Evolutionary conservation across 2,329 filamentous ascomycete genomes (phyloP).

Genomic region (Stromatinia cepivora): DNA sequence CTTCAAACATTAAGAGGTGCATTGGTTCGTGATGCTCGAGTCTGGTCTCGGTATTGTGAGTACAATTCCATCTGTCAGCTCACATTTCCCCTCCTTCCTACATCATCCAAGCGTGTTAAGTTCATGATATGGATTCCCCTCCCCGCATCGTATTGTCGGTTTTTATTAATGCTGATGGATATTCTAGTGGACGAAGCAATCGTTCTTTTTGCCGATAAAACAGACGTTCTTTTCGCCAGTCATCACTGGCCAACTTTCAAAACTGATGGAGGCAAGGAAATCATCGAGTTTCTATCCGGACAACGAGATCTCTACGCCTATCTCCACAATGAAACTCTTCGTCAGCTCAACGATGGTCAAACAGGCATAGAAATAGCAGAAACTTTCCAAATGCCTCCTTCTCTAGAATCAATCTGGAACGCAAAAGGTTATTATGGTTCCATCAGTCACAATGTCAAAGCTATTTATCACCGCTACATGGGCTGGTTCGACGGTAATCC

Average conservation of each 20-base stretch:
- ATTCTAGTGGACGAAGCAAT: conserved; percentile 41
- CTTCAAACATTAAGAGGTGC: conserved; percentile 47
- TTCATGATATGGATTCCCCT: no score
- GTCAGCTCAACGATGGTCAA: conserved; percentile 44
- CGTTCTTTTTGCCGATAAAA: conserved; percentile 40
- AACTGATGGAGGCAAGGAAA: background rate
- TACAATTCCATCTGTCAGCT: no score
- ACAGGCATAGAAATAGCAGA: conserved; percentile 47
- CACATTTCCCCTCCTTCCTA: no score
- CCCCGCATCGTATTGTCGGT: no score
- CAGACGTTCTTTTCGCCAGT: conserved; percentile 43
- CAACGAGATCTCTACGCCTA: conserved; percentile 47
- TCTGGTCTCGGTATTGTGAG: conserved; percentile 42
- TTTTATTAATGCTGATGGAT: no score
- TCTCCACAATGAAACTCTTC: conserved; percentile 45
- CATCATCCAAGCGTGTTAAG: no score
- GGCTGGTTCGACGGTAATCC: conserved; percentile 40
- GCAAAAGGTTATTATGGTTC: conserved; percentile 43
- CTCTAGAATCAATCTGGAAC: conserved; percentile 28
- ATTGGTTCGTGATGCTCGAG: conserved; percentile 45
- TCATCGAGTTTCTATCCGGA: conserved; percentile 35
- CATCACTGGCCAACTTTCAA: conserved; percentile 47
- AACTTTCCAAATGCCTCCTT: conserved; percentile 40
- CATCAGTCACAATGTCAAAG: conserved; percentile 46
- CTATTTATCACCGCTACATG: conserved; percentile 42